These are phyloP conservation scores for Brassica cretica DNA, from an alignment of 345 rosid species.

Conservation along the genomic window DNA sequence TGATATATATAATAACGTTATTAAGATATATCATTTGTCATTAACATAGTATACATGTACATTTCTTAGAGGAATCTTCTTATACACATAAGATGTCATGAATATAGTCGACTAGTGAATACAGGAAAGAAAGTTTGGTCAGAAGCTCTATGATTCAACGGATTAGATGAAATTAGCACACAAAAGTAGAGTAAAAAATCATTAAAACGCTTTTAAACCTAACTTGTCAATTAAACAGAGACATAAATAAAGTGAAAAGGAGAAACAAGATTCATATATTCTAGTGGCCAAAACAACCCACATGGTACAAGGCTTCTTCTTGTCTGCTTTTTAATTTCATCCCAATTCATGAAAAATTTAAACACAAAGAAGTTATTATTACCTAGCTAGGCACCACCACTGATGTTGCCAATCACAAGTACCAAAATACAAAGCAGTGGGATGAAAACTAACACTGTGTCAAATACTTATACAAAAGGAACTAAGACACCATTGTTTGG, in stretches of 20 bases:
- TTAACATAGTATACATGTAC: background rate
- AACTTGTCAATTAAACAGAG: constrained; percentile 25
- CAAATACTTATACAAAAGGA: background rate
- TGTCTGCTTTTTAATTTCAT: background rate
- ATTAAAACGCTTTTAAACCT: constrained; percentile 17
- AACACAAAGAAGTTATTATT: background rate
- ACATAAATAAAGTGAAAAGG: constrained; percentile 1
- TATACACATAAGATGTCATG: background rate
- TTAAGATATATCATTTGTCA: background rate
- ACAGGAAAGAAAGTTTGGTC: constrained; percentile 6
- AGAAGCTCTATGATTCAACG: background rate
- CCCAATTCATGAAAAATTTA: background rate
- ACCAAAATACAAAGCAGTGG: background rate
- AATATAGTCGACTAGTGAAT: background rate
- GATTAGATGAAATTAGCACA: constrained; percentile 4
- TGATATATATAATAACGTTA: background rate
- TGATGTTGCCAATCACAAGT: constrained; percentile 1
- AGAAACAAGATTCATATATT: constrained; percentile 16
- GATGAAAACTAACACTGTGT: background rate
- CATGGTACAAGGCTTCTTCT: constrained; percentile 6
- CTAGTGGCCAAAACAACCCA: constrained; percentile 10
- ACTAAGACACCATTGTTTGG: background rate
- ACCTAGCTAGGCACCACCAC: constrained; percentile 7
- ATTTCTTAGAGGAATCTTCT: background rate
- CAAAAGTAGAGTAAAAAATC: background rate